Conservation (phyloP, 768 basidiomycete genomes). For the Mycena haematopus region DNA sequence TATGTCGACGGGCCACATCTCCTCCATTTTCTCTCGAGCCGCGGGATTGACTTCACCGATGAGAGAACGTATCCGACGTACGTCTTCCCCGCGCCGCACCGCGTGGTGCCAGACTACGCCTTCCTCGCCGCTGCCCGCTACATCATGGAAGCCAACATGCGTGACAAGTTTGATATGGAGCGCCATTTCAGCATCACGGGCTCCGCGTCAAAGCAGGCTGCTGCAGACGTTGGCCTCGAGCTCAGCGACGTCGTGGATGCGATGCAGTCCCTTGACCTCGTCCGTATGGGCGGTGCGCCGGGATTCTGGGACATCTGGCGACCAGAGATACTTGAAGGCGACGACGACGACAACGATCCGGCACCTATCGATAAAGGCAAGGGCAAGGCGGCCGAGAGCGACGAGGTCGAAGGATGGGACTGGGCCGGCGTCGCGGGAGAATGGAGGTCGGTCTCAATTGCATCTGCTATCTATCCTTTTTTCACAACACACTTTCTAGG, state of each 20-base stretch:
- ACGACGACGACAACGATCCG: conserved; percentile 19
- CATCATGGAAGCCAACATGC: conserved; percentile 58
- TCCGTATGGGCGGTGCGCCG: conserved; percentile 48
- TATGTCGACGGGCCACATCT: conserved; percentile 9
- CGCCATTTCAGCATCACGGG: not conserved
- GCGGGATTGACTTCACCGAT: conserved; percentile 29
- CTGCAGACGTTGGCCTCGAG: conserved; percentile 24
- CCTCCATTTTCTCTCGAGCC: conserved; percentile 23
- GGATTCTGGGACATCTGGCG: conserved; percentile 46
- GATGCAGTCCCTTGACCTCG: conserved; percentile 42
- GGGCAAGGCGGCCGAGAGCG: conserved; percentile 28
- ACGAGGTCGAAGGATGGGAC: conserved; percentile 53
- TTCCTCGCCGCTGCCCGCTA: conserved; percentile 58
- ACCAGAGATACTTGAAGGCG: conserved; percentile 10
- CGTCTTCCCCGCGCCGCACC: conserved; percentile 33
- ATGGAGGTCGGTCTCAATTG: conserved; percentile 50
- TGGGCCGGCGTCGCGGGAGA: conserved; percentile 63
- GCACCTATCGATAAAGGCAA: conserved; percentile 29
- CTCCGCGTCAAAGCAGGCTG: conserved; percentile 7
- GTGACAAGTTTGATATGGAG: conserved; percentile 39
- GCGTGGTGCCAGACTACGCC: conserved; percentile 53
- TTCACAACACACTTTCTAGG: conserved; percentile 36
- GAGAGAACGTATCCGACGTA: conserved; percentile 29
- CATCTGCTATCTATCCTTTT: not conserved
- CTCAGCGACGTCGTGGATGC: conserved; percentile 32